Base-by-base conservation (phyloP, 768 basidiomycete species). In the Termitomyces titanicus region DNA sequence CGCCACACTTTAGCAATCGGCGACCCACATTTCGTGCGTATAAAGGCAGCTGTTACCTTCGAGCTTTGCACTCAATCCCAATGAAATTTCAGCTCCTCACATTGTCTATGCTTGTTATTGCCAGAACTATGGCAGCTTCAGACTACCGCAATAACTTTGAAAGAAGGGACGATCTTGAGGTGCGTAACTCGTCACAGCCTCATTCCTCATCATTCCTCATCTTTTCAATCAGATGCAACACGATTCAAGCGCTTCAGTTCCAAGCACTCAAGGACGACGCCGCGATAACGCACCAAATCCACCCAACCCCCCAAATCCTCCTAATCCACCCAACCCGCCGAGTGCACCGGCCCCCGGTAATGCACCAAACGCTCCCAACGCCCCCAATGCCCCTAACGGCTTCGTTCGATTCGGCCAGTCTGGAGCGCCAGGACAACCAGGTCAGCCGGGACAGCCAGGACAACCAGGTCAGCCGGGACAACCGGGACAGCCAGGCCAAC, bases 81-180 rank as follows among this genome's bases (percentile, higher is more conserved):
- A 54, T 55, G 54, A 55, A 35, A 35, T n/a, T 55, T 4, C 47
- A 43, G 20, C 24, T 18, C 18, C 27, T 48, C 15, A 31, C 54
- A 20, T 20, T 48, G 3, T 18, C 39, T 8, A 24, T 38, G 25
- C 20, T 55, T 11, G 1, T 49, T 20, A 31, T 20, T 33, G 29
- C 46, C 20, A 47, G 40, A 11, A n/a, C 24, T 33, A 27, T 49
- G 39, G 40, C 46, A 5, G 27, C 2, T 35, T 13, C 34, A 5
- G 24, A 9, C 18, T 40, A 29, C 27, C 25, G 0, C 10, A 6
- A 25, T 5, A 44, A 9, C 1, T 40, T 20, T 17, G n/a, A 0
- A 18, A 51, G 15, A 13, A 18, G 42, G 3, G 22, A 8, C 7
- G 22, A 35, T 20, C 5, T 43, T 10, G 47, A 49, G 22, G 54